Conservation (phyloP, 164 flowering plant genomes). For the Umbellularia californica region DNA sequence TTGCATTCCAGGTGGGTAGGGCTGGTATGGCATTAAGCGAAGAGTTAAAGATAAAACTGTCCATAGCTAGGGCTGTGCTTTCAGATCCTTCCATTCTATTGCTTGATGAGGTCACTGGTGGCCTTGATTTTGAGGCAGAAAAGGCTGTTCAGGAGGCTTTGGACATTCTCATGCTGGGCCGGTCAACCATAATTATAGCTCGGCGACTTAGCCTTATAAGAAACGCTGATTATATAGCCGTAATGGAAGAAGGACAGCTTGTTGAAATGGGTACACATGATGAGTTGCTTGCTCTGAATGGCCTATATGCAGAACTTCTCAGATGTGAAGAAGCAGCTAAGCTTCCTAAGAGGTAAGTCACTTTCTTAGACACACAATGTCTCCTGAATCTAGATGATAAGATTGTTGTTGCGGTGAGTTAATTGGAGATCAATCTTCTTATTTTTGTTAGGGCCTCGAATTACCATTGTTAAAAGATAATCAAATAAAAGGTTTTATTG, state of each 20-base stretch:
- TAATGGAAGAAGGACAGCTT: conserved; percentile 99
- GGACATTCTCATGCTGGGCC: conserved; percentile 94
- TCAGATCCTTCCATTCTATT: conserved; percentile 89
- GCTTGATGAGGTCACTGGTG: conserved; percentile 87
- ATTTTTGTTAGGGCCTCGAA: too few relatives aligned
- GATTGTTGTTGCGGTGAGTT: too few relatives aligned
- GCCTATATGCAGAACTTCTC: conserved; percentile 90
- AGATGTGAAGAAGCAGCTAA: conserved; percentile 46
- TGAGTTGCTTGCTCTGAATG: conserved; percentile 66
- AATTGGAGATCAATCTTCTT: too few relatives aligned
- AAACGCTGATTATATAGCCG: conserved; percentile 98
- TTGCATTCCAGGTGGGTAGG: conserved; percentile 71
- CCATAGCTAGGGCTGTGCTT: conserved; percentile 96
- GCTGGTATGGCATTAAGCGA: conserved; percentile 81
- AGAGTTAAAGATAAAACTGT: conserved; percentile 91
- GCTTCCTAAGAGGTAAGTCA: conserved; percentile 35
- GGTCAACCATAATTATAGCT: conserved; percentile 94
- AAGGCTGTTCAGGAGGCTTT: conserved; percentile 87
- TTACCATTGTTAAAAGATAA: too few relatives aligned
- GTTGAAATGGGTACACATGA: conserved; percentile 99
- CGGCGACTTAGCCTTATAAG: conserved; percentile 87
- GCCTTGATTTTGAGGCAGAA: conserved; percentile 95
- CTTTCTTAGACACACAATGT: not conserved
- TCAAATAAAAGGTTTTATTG: too few relatives aligned
- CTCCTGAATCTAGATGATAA: too few relatives aligned